These are phyloP conservation scores for Termitomyces sp. DNA, from an alignment of 768 basidiomycete species.

Conservation along the genomic window DNA sequence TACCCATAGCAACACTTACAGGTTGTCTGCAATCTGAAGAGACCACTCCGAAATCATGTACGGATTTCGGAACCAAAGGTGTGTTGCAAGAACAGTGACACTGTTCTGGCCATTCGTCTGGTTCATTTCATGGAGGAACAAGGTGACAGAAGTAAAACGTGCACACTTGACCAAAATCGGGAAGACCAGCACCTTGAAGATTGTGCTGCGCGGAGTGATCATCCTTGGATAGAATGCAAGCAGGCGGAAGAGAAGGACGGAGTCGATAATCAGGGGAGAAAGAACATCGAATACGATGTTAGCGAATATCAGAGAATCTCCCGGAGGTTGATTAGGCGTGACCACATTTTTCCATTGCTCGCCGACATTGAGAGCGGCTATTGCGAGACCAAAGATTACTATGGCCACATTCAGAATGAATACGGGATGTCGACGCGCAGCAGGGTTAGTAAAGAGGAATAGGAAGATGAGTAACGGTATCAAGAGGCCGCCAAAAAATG, in stretches of 20 bases:
- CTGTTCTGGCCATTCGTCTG: background rate
- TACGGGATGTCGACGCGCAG: conserved; percentile 22
- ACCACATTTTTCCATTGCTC: conserved; percentile 1
- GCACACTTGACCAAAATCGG: conserved; percentile 26
- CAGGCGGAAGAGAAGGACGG: conserved; percentile 34
- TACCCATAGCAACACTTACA: no score
- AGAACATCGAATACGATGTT: conserved; percentile 21
- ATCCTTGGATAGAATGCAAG: conserved; percentile 29
- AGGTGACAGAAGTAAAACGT: conserved; percentile 21
- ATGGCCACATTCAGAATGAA: conserved; percentile 31
- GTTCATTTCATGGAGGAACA: conserved; percentile 3
- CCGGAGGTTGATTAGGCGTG: conserved; percentile 16
- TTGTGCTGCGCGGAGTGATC: conserved; percentile 9
- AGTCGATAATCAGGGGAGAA: conserved; percentile 33
- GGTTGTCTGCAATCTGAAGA: conserved; percentile 30
- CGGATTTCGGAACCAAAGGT: conserved; percentile 8
- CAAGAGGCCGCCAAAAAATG: conserved; percentile 24
- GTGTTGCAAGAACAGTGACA: background rate
- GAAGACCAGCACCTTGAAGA: conserved; percentile 21
- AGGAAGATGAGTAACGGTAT: conserved; percentile 29
- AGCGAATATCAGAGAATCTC: conserved; percentile 15
- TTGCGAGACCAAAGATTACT: conserved; percentile 20
- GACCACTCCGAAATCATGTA: conserved; percentile 28
- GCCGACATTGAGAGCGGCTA: conserved; percentile 20
- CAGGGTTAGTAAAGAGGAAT: conserved; percentile 27